Evolutionary conservation across 2,329 filamentous ascomycete species (phyloP).

Genomic region (Hypomyces perniciosus): DNA sequence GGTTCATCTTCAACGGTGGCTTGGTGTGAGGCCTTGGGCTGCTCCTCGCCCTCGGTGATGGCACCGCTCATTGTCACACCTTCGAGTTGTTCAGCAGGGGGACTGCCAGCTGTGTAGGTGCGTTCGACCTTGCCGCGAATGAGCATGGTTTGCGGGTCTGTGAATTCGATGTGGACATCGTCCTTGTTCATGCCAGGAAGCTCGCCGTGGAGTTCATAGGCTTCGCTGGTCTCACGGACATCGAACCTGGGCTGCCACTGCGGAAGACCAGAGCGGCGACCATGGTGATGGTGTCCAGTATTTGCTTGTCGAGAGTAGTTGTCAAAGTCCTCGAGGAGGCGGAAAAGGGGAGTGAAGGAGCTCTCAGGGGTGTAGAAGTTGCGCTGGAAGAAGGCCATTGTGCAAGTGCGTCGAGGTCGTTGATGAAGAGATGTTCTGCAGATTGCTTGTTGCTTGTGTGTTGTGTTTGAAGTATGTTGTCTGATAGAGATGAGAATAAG

Average conservation of each 20-base stretch:
- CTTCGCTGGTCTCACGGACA: slow-evolving; percentile 56
- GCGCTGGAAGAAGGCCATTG: slow-evolving; percentile 49
- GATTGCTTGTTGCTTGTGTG: neutral
- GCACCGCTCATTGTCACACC: too few relatives aligned
- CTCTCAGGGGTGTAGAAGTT: slow-evolving; percentile 36
- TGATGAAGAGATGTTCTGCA: slow-evolving; percentile 1
- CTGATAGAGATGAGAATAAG: neutral
- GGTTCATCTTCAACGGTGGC: too few relatives aligned
- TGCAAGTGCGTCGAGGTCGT: slow-evolving; percentile 20
- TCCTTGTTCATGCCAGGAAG: slow-evolving; percentile 67
- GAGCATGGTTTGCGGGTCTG: slow-evolving; percentile 61
- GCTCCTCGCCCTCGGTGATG: too few relatives aligned
- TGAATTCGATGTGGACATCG: slow-evolving; percentile 68
- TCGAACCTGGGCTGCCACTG: slow-evolving; percentile 67
- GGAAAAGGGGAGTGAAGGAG: slow-evolving; percentile 50
- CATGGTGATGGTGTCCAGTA: slow-evolving; percentile 10
- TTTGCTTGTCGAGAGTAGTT: slow-evolving; percentile 36
- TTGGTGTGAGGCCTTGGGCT: too few relatives aligned
- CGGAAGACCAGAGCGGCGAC: slow-evolving; percentile 23
- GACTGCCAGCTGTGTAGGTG: slow-evolving; percentile 44
- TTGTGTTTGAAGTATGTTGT: neutral
- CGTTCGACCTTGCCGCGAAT: slow-evolving; percentile 62
- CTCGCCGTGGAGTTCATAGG: slow-evolving; percentile 70
- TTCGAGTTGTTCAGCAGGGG: too few relatives aligned
- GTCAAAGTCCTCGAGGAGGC: slow-evolving; percentile 53